Evolutionary conservation across 2,329 filamentous ascomycete species (phyloP).

Genomic region (Colletotrichum sp.): DNA sequence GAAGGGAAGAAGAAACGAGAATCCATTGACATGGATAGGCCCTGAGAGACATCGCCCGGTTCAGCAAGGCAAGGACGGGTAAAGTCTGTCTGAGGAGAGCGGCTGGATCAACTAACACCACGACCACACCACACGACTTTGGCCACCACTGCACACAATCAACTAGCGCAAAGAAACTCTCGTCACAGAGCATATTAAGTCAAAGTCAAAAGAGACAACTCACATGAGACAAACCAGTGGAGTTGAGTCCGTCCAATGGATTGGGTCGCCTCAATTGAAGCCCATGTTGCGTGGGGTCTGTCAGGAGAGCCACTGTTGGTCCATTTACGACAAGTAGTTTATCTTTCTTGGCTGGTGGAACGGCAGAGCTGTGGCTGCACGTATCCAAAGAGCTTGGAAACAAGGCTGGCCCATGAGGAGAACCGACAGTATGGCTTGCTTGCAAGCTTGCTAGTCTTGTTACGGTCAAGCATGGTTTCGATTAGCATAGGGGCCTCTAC

Average conservation of each 20-base stretch:
- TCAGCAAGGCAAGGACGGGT: not conserved
- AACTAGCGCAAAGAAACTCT: not conserved
- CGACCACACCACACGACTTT: not conserved
- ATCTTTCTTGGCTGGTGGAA: conserved; percentile 25
- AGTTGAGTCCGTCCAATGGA: not conserved
- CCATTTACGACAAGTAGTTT: conserved; percentile 11
- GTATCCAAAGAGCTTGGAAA: conserved; percentile 5
- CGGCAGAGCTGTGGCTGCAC: conserved; percentile 13
- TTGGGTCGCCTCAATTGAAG: not conserved
- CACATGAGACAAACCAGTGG: conserved; percentile 10
- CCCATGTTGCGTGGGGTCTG: not conserved
- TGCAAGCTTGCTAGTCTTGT: not conserved
- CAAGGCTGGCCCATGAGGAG: conserved; percentile 3
- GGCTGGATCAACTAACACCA: not conserved
- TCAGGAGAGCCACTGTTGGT: conserved; percentile 16
- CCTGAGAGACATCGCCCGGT: not conserved
- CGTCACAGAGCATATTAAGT: not conserved
- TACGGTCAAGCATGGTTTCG: conserved; percentile 5
- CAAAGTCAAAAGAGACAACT: conserved; percentile 3
- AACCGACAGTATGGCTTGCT: not conserved
- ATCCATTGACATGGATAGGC: not conserved
- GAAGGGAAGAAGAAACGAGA: not conserved
- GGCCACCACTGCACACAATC: not conserved
- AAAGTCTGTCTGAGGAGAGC: not conserved
- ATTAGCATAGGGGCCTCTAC: not conserved